Conservation (phyloP, 768 basidiomycete genomes). For the Leucosporidium creatinivorum region DNA sequence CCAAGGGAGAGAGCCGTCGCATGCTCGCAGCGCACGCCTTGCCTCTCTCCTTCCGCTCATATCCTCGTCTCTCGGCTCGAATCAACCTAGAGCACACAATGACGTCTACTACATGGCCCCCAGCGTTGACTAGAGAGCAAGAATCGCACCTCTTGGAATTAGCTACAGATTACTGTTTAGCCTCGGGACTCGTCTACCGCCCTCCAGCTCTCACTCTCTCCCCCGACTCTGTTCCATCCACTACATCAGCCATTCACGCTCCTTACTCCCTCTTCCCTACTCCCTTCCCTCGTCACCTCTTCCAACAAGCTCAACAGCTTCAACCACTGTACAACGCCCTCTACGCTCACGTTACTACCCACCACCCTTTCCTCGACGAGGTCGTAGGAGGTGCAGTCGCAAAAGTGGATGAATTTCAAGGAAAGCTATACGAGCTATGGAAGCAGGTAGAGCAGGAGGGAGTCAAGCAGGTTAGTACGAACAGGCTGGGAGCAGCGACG, state of each 20-base stretch:
- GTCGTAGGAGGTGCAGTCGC: constrained; percentile 78
- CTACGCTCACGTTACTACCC: constrained; percentile 74
- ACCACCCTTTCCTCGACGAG: constrained; percentile 68
- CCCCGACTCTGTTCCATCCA: constrained; percentile 46
- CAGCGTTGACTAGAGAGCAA: neutral
- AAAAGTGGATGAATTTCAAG: constrained; percentile 77
- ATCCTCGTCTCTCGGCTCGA: no score
- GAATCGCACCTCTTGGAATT: constrained; percentile 10
- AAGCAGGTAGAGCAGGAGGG: constrained; percentile 63
- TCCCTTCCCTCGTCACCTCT: constrained; percentile 68
- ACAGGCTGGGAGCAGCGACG: neutral
- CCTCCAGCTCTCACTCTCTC: constrained; percentile 42
- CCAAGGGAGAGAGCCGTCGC: no score
- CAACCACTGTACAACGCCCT: constrained; percentile 75
- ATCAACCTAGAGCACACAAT: neutral
- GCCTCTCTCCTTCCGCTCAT: no score
- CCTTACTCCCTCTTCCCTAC: constrained; percentile 83
- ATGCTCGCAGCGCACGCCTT: no score
- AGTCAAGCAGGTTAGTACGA: constrained; percentile 48
- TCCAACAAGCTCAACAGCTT: constrained; percentile 57
- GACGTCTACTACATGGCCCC: constrained; percentile 8
- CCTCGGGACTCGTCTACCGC: constrained; percentile 76
- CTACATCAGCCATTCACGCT: constrained; percentile 76
- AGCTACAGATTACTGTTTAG: constrained; percentile 67
- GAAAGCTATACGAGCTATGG: constrained; percentile 80